Evolutionary conservation across 2,329 filamentous ascomycete species (phyloP), one percentile per base, ranked within the genome.

Genomic region (Alternaria sp.): DNA sequence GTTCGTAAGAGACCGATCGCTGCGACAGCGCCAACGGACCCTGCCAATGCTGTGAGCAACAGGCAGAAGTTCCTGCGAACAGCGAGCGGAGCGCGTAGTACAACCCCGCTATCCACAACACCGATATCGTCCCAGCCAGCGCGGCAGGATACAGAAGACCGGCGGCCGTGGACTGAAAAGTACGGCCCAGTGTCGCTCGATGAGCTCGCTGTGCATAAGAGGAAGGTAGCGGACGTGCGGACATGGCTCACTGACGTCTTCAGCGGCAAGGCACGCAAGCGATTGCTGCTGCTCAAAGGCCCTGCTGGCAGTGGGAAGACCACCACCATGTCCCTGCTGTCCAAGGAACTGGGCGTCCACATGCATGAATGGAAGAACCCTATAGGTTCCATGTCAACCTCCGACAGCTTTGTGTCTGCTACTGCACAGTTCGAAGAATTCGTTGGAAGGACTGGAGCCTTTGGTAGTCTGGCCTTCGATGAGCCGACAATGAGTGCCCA

Each of bases 241-340:
- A 85, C 82, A 62, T 98, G 96, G 94, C 82, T 99, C 32, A 88
- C 91, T 46, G 88, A 90, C 74, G 92, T 93, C 17, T 86, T 93
- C 65, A 79, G 81, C 25, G 91, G 92, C 46, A 81, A 76, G 49
- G 78, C 79, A 58, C 80, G 78, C 57, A 89, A 97, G 83, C 87
- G 91, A 64, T 77, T 97, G 61, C 86, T 97, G 61, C 85, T 99
- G 26, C 84, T 99, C 46, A 97, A 96, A 79, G 96, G 96, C 11
- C 89, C 93, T 32, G 94, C 96, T 45, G 96, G 96, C 19, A 92
- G 92, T 32, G 96, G 93, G 28, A 99, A 99, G 81, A 98, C 96
- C 1, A 93, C 93, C 0, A 97, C 95, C 0, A 76, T 98, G 56
- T 87, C 87, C 11, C 83, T 97, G 21, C 85, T 99, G 36, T 91